A percentile compares a stretch with the other conserved stretches of the same genome.
Evolutionary conservation across 768 basidiomycete species (phyloP).

Genomic region (Phaffia australis): DNA sequence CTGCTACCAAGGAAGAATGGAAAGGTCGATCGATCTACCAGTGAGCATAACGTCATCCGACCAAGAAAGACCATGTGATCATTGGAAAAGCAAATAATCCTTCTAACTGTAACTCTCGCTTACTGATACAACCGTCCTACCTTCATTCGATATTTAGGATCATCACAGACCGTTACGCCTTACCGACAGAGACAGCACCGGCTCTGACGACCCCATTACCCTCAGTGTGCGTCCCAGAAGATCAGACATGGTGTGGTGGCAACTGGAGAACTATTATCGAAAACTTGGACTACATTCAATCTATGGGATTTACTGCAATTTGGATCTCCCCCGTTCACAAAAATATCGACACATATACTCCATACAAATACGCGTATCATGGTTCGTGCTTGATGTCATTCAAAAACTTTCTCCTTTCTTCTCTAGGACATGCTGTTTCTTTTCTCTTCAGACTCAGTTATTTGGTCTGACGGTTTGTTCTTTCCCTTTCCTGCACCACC

Average conservation of each 20-base stretch:
- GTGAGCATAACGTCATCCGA: constrained; percentile 38
- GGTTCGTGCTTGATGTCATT: constrained; percentile 14
- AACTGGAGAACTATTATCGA: constrained; percentile 61
- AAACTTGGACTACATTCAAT: constrained; percentile 74
- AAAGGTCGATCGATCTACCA: constrained; percentile 70
- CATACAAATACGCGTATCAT: constrained; percentile 24
- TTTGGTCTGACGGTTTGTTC: not conserved
- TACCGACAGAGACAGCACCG: constrained; percentile 46
- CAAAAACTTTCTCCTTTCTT: not conserved
- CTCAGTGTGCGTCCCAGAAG: constrained; percentile 46
- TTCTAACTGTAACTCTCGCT: not conserved
- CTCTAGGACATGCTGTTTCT: not conserved
- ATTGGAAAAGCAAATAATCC: not conserved
- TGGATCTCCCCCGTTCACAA: constrained; percentile 52
- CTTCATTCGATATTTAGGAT: constrained; percentile 41
- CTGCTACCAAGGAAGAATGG: constrained; percentile 65
- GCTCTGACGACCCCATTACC: constrained; percentile 40
- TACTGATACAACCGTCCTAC: not conserved
- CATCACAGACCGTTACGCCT: constrained; percentile 66
- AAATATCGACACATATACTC: constrained; percentile 20
- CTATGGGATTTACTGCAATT: constrained; percentile 71
- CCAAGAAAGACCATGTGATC: not conserved
- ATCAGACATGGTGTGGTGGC: constrained; percentile 72
- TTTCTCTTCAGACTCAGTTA: not conserved
- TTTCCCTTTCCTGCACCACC: not conserved